phyloP scores from a whole-genome alignment of 176 grass and related monocot species.

The Carex cristatella region DNA sequence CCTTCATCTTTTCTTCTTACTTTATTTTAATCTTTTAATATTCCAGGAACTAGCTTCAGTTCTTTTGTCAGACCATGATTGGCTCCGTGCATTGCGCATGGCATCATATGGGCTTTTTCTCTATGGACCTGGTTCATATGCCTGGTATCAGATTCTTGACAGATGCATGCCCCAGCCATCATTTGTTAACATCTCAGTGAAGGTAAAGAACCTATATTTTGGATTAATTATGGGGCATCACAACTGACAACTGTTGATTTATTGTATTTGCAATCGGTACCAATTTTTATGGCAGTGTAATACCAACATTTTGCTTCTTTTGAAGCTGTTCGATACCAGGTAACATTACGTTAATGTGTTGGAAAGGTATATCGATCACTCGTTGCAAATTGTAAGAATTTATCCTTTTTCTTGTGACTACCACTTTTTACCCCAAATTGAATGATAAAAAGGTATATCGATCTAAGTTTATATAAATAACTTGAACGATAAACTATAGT shows the following conservation, averaged over 20 bases:
- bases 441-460: not conserved
- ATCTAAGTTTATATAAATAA: not conserved
- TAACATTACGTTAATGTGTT: not conserved
- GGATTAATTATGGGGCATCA: not conserved
- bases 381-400: not conserved
- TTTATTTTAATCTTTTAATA: not conserved
- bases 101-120: constrained; percentile 86
- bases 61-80: constrained; percentile 65
- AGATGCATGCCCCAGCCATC: constrained; percentile 63
- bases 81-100: constrained; percentile 67
- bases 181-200: constrained; percentile 51
- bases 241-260: not conserved
- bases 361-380: not conserved
- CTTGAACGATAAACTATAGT: not conserved
- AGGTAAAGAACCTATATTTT: constrained; percentile 43
- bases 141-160: constrained; percentile 87
- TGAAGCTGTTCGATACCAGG: not conserved
- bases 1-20: not conserved
- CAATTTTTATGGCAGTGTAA: not conserved
- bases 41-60: constrained; percentile 51
- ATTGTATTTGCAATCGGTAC: not conserved
- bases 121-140: constrained; percentile 76
- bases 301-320: not conserved
- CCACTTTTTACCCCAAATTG: not conserved
- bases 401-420: not conserved